phyloP scores from a whole-genome alignment of 2,329 filamentous ascomycete species.

The Fusarium staphyleae region DNA sequence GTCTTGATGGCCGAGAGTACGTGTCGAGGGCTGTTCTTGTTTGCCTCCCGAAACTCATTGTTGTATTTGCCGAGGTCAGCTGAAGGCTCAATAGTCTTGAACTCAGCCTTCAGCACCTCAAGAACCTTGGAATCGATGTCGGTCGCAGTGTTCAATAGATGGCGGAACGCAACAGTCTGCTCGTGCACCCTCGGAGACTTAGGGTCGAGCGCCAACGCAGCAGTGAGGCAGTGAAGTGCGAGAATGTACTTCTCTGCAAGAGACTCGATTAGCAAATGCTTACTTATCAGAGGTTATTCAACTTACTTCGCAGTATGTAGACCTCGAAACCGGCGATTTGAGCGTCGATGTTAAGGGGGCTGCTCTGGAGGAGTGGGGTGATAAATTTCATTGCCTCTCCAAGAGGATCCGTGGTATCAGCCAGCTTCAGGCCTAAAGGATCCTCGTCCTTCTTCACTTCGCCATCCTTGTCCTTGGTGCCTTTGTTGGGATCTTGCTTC shows the following conservation, averaged over 20 bases:
- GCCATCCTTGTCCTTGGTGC: conserved; percentile 61
- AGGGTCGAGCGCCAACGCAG: conserved; percentile 72
- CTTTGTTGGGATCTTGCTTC: conserved; percentile 85
- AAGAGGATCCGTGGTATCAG: conserved; percentile 82
- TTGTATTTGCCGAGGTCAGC: conserved; percentile 70
- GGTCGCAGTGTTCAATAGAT: conserved; percentile 65
- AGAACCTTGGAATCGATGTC: conserved; percentile 67
- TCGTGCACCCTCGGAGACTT: conserved; percentile 77
- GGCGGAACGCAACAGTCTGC: conserved; percentile 74
- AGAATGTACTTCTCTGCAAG: conserved; percentile 81
- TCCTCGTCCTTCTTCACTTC: conserved; percentile 86
- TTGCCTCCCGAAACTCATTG: conserved; percentile 66
- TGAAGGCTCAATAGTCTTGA: conserved; percentile 65
- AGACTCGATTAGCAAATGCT: not conserved
- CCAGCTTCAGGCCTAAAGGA: conserved; percentile 80
- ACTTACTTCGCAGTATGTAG: conserved; percentile 81
- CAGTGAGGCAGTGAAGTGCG: conserved; percentile 83
- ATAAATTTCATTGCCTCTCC: conserved; percentile 89
- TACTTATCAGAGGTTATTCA: not conserved
- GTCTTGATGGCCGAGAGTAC: conserved; percentile 69
- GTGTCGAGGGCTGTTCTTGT: conserved; percentile 68
- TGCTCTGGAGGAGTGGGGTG: conserved; percentile 79
- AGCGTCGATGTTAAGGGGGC: conserved; percentile 78
- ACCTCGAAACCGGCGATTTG: conserved; percentile 92
- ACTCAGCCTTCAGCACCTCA: conserved; percentile 73